Conservation (phyloP, 495 filamentous ascomycete species). For the Poronia punctata region DNA sequence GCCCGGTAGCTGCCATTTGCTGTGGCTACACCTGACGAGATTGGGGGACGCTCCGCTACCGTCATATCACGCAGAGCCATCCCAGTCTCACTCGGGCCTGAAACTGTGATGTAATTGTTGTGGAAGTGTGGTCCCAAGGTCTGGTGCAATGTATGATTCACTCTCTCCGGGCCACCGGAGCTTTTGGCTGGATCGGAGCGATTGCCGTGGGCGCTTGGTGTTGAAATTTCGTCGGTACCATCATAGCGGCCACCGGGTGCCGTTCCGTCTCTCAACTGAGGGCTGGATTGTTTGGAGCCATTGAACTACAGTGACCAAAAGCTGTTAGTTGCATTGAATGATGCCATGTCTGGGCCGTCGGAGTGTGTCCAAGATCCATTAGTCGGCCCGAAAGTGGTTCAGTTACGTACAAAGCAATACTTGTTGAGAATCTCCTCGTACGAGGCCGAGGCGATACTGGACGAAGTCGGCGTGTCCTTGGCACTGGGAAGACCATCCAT, state of each 20-base stretch:
- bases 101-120: too few relatives aligned
- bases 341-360: background rate
- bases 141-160: constrained; percentile 32
- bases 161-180: constrained; percentile 24
- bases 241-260: constrained; percentile 25
- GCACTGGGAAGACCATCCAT: constrained; percentile 10
- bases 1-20: constrained; percentile 20
- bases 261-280: constrained; percentile 28
- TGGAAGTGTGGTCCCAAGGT: constrained; percentile 17
- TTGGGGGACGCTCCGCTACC: too few relatives aligned
- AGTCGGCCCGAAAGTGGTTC: constrained; percentile 19
- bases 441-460: constrained; percentile 65
- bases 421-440: constrained; percentile 94
- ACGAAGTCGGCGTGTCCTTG: constrained; percentile 18
- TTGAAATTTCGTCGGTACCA: constrained; percentile 22
- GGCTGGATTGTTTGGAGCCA: constrained; percentile 36
- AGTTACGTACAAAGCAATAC: constrained; percentile 92
- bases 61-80: too few relatives aligned
- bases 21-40: too few relatives aligned
- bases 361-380: constrained; percentile 20
- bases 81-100: too few relatives aligned
- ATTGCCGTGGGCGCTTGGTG: constrained; percentile 21
- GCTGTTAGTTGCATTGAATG: constrained; percentile 17
- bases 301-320: constrained; percentile 31
- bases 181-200: constrained; percentile 32